Evolutionary conservation across 805 yeast genomes (phyloP).

Genomic region (Hanseniaspora guilliermondii): DNA sequence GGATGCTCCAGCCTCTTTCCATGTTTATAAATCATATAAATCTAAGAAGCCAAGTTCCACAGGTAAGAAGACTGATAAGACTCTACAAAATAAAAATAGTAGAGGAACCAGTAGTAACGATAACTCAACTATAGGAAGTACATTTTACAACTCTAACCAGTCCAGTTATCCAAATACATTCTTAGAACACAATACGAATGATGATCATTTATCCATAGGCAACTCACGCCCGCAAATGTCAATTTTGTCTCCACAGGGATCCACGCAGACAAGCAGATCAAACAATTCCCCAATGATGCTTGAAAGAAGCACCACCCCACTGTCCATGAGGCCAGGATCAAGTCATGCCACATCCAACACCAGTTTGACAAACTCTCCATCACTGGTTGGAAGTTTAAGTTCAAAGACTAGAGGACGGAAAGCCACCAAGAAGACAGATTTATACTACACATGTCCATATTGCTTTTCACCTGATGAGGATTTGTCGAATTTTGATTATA

Average conservation of each 20-base stretch:
- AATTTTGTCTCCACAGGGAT: neutral
- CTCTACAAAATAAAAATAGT: neutral
- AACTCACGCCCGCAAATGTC: neutral
- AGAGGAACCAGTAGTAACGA: neutral
- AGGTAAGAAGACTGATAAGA: neutral
- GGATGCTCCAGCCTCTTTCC: constrained; percentile 13
- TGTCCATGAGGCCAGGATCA: neutral
- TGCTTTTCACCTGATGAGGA: neutral
- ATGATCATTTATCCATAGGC: neutral
- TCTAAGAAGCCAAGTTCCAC: neutral
- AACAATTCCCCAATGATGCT: neutral
- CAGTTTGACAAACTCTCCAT: neutral
- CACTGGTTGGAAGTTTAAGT: neutral
- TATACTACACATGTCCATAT: constrained; percentile 6
- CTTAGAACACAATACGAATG: neutral
- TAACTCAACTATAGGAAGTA: neutral
- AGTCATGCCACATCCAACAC: neutral
- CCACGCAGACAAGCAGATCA: neutral
- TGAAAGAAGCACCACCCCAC: constrained; percentile 1
- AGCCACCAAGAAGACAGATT: constrained; percentile 6
- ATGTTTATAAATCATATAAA: constrained; percentile 12
- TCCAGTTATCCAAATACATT: neutral
- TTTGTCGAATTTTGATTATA: neutral
- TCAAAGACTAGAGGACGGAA: constrained; percentile 9
- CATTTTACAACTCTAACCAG: neutral